Evolutionary conservation across 192 early-diverging fungal genomes (phyloP).

Genomic region (Kickxella alabastrina): DNA sequence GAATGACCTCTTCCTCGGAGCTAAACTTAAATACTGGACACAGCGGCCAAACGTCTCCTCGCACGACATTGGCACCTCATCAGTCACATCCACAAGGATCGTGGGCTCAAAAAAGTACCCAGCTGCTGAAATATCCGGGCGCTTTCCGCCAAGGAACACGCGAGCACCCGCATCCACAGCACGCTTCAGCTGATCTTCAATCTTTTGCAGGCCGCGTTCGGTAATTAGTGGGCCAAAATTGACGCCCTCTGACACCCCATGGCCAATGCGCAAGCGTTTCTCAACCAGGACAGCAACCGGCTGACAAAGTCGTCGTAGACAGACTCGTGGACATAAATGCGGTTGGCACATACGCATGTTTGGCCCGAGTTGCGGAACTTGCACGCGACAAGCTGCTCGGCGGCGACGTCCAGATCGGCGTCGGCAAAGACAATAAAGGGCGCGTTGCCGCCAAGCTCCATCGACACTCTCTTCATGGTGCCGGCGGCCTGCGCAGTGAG

Average conservation of each 20-base stretch:
- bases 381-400: slow-evolving; percentile 29
- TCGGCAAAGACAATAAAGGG: slow-evolving; percentile 57
- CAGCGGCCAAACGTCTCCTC: slow-evolving; percentile 92
- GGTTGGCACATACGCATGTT: slow-evolving; percentile 68
- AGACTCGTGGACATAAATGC: slow-evolving; percentile 65
- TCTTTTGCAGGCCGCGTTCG: slow-evolving; percentile 62
- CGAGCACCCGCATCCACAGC: slow-evolving; percentile 71
- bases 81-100: slow-evolving; percentile 65
- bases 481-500: slow-evolving; percentile 52
- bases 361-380: slow-evolving; percentile 70
- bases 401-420: slow-evolving; percentile 46
- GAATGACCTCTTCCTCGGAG: slow-evolving; percentile 75
- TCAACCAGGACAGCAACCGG: slow-evolving; percentile 56
- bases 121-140: slow-evolving; percentile 8
- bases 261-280: slow-evolving; percentile 61
- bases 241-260: slow-evolving; percentile 62
- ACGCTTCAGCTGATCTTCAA: slow-evolving; percentile 63
- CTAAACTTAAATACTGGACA: slow-evolving; percentile 73
- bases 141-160: slow-evolving; percentile 61
- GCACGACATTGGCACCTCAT: slow-evolving; percentile 62
- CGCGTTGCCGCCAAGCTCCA: slow-evolving; percentile 62
- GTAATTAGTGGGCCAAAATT: slow-evolving; percentile 84
- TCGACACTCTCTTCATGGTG: slow-evolving; percentile 49
- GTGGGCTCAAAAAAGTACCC: slow-evolving; percentile 85
- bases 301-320: slow-evolving; percentile 63